Base-by-base conservation (phyloP, 306 rosid species). In the Vicia sativa region DNA sequence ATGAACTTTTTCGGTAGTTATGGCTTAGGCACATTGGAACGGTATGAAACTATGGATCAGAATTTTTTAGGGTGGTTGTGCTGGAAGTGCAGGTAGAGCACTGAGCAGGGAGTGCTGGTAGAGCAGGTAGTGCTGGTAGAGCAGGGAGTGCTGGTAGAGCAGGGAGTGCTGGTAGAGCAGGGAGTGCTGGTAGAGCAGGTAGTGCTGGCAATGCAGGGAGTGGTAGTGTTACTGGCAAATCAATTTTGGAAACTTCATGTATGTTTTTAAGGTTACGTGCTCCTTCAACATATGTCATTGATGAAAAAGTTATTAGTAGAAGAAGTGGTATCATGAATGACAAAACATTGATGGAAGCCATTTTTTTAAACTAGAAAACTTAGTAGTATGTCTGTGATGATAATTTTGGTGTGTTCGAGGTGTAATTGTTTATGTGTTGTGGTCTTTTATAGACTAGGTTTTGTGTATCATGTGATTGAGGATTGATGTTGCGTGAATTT, bases 181-280 rank as follows among this genome's bases (percentile, higher is more conserved):
- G n/a, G n/a, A n/a, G n/a, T n/a, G n/a, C n/a, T n/a, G n/a, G n/a
- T 2, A 1, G 26, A 23, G 26, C 26, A 23, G n/a, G n/a, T 1
- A 23, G 26, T 9, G 76, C 8, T n/a, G 64, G 62, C 19, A 67
- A 2, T 23, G 1, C 2, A 1, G 26, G 26, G 7, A 43, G 49
- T 12, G 14, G 23, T 21, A 21, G 23, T 21, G 23, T 21, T 21
- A 21, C 5, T 67, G 1, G n/a, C 28, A 37, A 6, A 0, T 64
- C 28, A 25, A 3, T 0, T 25, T 73, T 64, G 11, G 84, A 74
- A 49, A 50, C 8, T 41, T 59, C 56, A 6, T 74, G 65, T 4
- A 76, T 37, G 25, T 35, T 37, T 29, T 34, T 45, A 18, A 76
- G 80, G 46, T 23, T 9, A 28, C 91, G 82, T 55, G 84, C 84